These are phyloP conservation scores for Flaveria linearis DNA, from an alignment of 129 eudicot genomes.

Conservation along the genomic window DNA sequence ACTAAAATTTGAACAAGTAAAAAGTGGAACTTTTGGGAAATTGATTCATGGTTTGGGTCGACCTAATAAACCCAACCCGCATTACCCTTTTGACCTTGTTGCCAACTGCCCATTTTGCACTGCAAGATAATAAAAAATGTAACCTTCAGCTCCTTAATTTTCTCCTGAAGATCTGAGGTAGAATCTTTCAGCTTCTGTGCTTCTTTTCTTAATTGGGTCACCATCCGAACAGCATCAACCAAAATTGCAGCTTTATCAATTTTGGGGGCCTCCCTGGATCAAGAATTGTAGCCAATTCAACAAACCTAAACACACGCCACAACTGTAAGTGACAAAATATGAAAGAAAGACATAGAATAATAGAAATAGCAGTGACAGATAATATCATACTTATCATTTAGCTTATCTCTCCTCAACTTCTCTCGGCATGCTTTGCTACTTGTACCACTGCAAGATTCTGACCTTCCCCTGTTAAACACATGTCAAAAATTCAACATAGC, in stretches of 20 bases:
- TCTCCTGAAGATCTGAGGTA: conserved; percentile 56
- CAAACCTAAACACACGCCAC: conserved; percentile 39
- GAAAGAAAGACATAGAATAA: background rate
- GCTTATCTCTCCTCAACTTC: conserved; percentile 70
- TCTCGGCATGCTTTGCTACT: conserved; percentile 88
- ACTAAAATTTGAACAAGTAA: background rate
- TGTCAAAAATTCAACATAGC: background rate
- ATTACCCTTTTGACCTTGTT: background rate
- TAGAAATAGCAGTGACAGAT: too few species aligned
- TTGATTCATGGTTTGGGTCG: background rate
- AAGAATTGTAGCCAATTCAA: conserved; percentile 47
- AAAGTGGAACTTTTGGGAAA: too few species aligned
- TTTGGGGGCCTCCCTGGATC: conserved; percentile 35
- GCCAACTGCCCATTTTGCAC: background rate
- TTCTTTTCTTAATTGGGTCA: conserved; percentile 59
- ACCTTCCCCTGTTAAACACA: conserved; percentile 50
- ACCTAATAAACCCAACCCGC: background rate
- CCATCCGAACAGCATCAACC: conserved; percentile 40
- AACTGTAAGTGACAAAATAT: background rate
- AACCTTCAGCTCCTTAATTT: conserved; percentile 67
- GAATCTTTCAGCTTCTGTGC: conserved; percentile 66
- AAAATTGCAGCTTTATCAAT: conserved; percentile 39
- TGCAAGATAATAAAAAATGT: background rate
- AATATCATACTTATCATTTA: conserved; percentile 61
- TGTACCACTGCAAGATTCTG: conserved; percentile 55